Evolutionary conservation across 139 green algal genomes (phyloP), one percentile per base, ranked within the genome.

Genomic region (Volvox reticuliferus): DNA sequence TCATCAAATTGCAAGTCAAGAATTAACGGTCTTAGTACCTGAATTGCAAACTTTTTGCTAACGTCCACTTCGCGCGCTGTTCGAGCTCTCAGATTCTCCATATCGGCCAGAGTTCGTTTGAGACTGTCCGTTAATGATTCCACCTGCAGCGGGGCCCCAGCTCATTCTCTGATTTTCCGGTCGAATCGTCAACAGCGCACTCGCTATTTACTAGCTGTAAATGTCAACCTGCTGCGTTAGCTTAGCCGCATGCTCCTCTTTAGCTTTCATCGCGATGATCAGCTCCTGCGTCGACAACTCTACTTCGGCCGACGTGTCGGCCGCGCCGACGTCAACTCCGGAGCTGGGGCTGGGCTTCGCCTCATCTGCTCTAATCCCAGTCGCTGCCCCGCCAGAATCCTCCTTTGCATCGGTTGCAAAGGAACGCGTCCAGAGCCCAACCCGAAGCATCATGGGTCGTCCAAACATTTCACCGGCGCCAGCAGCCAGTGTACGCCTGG

Each of bases 81-180:
- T 26, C 98, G 94, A 37, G 97, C 91, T 44, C 98, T 92, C 86
- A 99, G 82, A 91, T 99, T 99, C 93, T 99, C 97, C 98, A 99
- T 99, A 67, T 99, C 98, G 12, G 97, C 98, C 28, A 98, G 87
- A 26, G 65, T 93, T 36, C 96, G 93, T 89, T 98, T 92, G 32
- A 99, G 86, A 79, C 91, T 95, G 79, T 99, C 97, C 32, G 97
- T 97, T 37, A 96, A 78, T 16, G 96, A 88, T 14, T 94, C 92
- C 19, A 96, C 88, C 96, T 97, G 92, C 63, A 35, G 21, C 21
- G 65, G 16, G 21, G 65, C 65, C 65, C 65, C 65, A 28, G 44
- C 44, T 55, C 9, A 55, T 55, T 55, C 9, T 9, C 44, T 14
- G 5, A 55, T 14, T 14, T 55, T 55, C 44, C 5, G 44, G 44